Evolutionary conservation across 441 rosid species (phyloP), one percentile per base, ranked within the genome.

Genomic region (Brassica hybrid): DNA sequence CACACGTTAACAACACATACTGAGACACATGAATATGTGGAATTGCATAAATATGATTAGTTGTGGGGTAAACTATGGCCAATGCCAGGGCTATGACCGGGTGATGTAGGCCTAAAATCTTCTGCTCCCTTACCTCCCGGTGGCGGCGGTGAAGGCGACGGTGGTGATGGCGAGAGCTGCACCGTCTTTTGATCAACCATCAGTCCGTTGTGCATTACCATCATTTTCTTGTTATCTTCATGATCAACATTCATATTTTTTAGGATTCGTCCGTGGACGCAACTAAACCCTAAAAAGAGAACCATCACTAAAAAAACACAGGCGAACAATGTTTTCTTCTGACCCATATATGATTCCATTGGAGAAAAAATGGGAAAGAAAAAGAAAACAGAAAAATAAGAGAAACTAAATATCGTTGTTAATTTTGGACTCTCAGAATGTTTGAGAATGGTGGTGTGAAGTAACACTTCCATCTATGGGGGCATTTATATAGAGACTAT

Each of bases 81-180:
- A 71, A 80, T 76, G 69, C 83, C 80, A 65, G 83, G 83, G 65
- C 83, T 80, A 70, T 75, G 72, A 41, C 89, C 88, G 0, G 88
- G 87, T 3, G 69, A 60, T 73, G 86, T 83, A 13, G 87, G 87
- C 59, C 83, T 79, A 72, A 82, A 85, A 77, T 87, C 87, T 54
- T 82, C 81, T 34, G 48, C 60, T 6, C 18, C 36, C 65, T 78
- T 74, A 17, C 64, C 71, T 80, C 65, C 76, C 14, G 21, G 30
- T 52, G 58, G 61, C 43, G 72, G 66, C 0, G 65, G 68, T n/a
- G 76, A 18, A 13, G 16, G 43, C n/a, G 50, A 17, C 17, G 38
- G 38, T 48, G 76, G 80, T 1, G 60, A 18, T 56, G 60, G 60
- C 23, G 73, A 67, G 16, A 50, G 10, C 66, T 73, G 69, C 69